Conservation (phyloP, 148 eudicot genomes). For the Oxyria digyna region DNA sequence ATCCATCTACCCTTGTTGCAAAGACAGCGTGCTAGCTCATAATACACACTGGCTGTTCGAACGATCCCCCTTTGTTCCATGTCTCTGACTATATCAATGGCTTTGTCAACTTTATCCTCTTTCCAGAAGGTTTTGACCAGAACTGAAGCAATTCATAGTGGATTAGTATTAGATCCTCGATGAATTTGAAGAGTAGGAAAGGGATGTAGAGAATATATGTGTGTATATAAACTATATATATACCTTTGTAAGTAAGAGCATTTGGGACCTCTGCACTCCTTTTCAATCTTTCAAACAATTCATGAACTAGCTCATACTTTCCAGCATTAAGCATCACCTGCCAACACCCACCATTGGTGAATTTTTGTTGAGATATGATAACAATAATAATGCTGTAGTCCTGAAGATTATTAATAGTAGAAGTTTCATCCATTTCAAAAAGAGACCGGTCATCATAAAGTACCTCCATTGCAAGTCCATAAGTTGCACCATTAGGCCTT, state of each 20-base stretch:
- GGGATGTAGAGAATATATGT: background rate
- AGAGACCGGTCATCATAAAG: background rate
- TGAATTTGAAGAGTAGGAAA: background rate
- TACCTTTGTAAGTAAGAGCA: slow-evolving; percentile 79
- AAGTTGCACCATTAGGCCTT: slow-evolving; percentile 69
- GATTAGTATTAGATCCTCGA: background rate
- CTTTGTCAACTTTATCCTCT: slow-evolving; percentile 67
- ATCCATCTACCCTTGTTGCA: slow-evolving; percentile 83
- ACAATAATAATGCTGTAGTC: background rate
- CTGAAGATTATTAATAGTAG: background rate
- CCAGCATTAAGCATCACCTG: slow-evolving; percentile 83
- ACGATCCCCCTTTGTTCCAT: slow-evolving; percentile 82
- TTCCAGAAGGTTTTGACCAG: slow-evolving; percentile 80
- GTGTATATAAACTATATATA: no score
- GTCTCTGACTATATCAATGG: slow-evolving; percentile 63
- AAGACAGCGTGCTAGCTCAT: slow-evolving; percentile 89
- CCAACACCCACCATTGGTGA: slow-evolving; percentile 5
- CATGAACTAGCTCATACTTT: slow-evolving; percentile 69
- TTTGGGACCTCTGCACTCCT: slow-evolving; percentile 70
- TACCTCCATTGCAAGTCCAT: slow-evolving; percentile 99
- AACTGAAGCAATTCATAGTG: slow-evolving; percentile 27
- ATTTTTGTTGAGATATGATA: background rate
- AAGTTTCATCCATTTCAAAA: no score
- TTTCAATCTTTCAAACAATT: slow-evolving; percentile 59
- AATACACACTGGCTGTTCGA: slow-evolving; percentile 75